Evolutionary conservation across 352 stramenopile genomes (phyloP).

Genomic region (Aphanomyces astaci): DNA sequence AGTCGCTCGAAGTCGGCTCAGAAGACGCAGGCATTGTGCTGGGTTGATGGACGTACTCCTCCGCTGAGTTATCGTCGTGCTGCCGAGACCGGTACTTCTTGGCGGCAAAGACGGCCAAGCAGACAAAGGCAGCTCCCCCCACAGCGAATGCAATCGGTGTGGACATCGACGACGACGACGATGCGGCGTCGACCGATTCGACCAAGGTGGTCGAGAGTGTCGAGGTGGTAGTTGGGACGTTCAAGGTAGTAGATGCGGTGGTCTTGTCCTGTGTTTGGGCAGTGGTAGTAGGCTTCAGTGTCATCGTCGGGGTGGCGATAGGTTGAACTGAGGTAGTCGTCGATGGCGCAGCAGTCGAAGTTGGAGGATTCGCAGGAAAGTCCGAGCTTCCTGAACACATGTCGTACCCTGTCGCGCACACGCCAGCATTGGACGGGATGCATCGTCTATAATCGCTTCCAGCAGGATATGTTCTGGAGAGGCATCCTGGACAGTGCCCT

Average conservation of each 20-base stretch:
- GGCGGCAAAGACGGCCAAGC: slow-evolving; percentile 2
- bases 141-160: slow-evolving; percentile 6
- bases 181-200: not conserved
- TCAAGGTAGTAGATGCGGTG: not conserved
- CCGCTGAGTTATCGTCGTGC: not conserved
- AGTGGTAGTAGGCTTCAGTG: slow-evolving; percentile 2
- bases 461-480: not conserved
- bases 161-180: not conserved
- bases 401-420: not conserved
- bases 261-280: not conserved
- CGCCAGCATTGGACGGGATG: not conserved
- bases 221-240: not conserved
- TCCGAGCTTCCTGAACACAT: not conserved
- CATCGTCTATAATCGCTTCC: not conserved
- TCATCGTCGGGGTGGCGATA: not conserved
- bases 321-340: not conserved
- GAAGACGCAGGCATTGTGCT: not conserved
- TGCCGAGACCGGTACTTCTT: not conserved
- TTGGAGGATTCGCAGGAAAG: not conserved
- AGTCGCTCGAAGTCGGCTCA: no score
- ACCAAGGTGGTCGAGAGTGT: not conserved
- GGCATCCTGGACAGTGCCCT: not conserved
- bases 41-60: not conserved
- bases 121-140: slow-evolving; percentile 5
- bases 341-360: not conserved